Evolutionary conservation across 2,329 filamentous ascomycete species (phyloP).

Genomic region (Fusarium hainanense): DNA sequence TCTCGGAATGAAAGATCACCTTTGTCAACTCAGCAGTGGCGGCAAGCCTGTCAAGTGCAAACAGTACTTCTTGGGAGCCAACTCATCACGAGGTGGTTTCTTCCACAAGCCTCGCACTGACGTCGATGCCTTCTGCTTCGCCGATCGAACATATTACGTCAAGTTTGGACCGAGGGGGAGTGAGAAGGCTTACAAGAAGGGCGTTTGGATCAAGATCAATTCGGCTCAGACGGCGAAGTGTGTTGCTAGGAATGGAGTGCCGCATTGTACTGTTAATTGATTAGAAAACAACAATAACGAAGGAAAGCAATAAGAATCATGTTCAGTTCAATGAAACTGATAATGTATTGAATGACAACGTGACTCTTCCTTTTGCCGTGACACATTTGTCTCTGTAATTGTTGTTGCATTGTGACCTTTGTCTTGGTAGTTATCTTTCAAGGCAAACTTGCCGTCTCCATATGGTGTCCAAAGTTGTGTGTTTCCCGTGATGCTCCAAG

Average conservation of each 20-base stretch:
- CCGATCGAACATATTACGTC: constrained; percentile 5
- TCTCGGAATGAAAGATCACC: not conserved
- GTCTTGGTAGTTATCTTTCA: no score
- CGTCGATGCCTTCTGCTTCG: constrained; percentile 1
- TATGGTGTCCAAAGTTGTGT: no score
- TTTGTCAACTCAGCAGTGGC: not conserved
- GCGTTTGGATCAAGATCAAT: constrained; percentile 4
- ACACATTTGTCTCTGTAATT: not conserved
- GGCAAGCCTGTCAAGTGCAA: not conserved
- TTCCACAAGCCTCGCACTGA: not conserved
- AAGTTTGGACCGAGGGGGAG: not conserved
- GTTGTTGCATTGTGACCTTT: fast-evolving
- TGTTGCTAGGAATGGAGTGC: not conserved
- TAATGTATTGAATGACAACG: fast-evolving
- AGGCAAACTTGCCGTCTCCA: not conserved
- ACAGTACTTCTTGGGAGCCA: not conserved
- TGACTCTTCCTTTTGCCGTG: fast-evolving
- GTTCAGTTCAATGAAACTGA: fast-evolving
- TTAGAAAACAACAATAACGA: not conserved
- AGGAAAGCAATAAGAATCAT: fast-evolving
- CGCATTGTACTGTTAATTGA: not conserved
- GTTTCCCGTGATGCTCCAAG: no score
- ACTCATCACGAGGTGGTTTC: not conserved
- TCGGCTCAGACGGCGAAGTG: constrained; percentile 6
- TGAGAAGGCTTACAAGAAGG: not conserved